These are phyloP conservation scores for Peribolospora baueri DNA, from an alignment of 768 basidiomycete species.

Conservation along the genomic window DNA sequence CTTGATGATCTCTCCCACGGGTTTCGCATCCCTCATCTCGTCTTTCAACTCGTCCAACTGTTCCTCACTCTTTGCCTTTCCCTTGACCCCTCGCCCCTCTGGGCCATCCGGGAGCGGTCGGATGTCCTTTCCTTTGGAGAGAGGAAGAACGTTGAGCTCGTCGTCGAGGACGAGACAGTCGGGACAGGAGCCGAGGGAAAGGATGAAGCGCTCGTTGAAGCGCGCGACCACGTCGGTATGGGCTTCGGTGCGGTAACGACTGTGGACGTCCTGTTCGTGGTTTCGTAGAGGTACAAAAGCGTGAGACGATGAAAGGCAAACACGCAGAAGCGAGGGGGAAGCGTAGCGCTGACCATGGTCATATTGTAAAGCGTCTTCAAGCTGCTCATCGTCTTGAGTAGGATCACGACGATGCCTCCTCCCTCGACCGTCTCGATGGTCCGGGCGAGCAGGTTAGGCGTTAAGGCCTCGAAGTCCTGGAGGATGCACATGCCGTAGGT, in stretches of 20 bases:
- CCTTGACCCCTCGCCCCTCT: slow-evolving; percentile 2
- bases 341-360: slow-evolving; percentile 32
- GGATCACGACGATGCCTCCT: slow-evolving; percentile 50
- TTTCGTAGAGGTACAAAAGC: background rate
- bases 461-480: slow-evolving; percentile 95
- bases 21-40: slow-evolving; percentile 54
- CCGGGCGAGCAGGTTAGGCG: slow-evolving; percentile 82
- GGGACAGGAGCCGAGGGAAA: slow-evolving; percentile 76
- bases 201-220: slow-evolving; percentile 96
- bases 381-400: slow-evolving; percentile 87
- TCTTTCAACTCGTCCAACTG: slow-evolving; percentile 59
- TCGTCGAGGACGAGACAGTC: slow-evolving; percentile 91
- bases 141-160: slow-evolving; percentile 87
- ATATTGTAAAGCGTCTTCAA: slow-evolving; percentile 76
- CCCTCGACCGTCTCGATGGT: slow-evolving; percentile 98
- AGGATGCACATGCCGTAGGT: slow-evolving; percentile 93
- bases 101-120: slow-evolving; percentile 31
- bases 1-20: slow-evolving; percentile 66
- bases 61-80: slow-evolving; percentile 23
- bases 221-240: slow-evolving; percentile 48
- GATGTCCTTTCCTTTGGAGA: slow-evolving; percentile 87
- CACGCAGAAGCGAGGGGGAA: background rate
- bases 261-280: slow-evolving; percentile 61
- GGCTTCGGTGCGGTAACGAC: slow-evolving; percentile 55
- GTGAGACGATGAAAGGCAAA: background rate